Base-by-base conservation (phyloP, 2,329 filamentous ascomycete genomes). In the Biscogniauxia mediterranea region DNA sequence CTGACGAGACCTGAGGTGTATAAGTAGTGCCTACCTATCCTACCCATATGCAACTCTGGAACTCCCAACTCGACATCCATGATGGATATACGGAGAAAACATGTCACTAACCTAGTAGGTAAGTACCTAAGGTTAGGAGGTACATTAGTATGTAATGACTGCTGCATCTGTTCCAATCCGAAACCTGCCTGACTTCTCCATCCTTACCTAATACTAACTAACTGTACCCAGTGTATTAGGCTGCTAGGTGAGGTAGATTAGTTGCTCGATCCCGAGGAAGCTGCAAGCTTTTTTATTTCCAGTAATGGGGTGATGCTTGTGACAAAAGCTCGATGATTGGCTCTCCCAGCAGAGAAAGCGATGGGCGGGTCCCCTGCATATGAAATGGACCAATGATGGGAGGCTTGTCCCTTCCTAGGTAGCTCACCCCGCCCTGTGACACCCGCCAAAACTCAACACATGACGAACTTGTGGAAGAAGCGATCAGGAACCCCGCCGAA, bases 401-500 rank as follows among this genome's bases (percentile, higher is more conserved):
- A 17, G 15, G 17, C 15, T 21, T 52, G 50, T 21, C 19, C 50
- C 50, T 52, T 17, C 38, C 15, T 46, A 46, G 38, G 28, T 6
- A 32, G 28, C 11, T 25, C 50, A 21, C 50, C 50, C 21, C 50
- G 21, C 19, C 50, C 19, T 25, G 19, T 52, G 50, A 52, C 50
- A 21, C 49, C 49, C 11, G 50, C 50, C 50, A n/a, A 52, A 19
- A 32, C 26, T 32, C 52, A 32, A 32, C 52, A 32, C 52, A 54
- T 54, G 52, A 54, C 52, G 52, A 54, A 54, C 20, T 9, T 53
- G 8, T 19, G 11, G n/a, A 54, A 52, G 19, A 52, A 26, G 51
- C 15, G 23, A 23, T 26, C 19, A 9, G 25, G 52, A 54, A 54
- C 52, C 52, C 52, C 52, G 52, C 52, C 52, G n/a, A 54, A 32